Conservation (phyloP, 257 asterid species). For the Cruciata laevipes region DNA sequence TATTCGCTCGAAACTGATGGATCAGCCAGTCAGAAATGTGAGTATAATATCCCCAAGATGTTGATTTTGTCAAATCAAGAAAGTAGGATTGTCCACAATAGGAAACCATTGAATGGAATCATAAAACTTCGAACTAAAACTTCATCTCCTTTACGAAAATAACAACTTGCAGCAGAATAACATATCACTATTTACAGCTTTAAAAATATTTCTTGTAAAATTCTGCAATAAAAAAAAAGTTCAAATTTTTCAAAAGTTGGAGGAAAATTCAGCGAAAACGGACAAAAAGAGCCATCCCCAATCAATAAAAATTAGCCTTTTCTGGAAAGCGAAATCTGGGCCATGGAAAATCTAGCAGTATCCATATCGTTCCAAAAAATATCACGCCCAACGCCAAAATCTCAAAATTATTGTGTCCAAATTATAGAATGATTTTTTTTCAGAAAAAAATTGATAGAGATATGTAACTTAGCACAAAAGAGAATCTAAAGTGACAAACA, state of each 20-base stretch:
- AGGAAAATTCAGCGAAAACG: not conserved
- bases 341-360: slow-evolving; percentile 12
- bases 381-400: too few species aligned
- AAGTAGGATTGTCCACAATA: not conserved
- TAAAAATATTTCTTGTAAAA: not conserved
- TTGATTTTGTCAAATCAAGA: not conserved
- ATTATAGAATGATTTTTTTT: too few species aligned
- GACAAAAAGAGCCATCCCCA: slow-evolving; percentile 10
- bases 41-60: not conserved
- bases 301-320: slow-evolving; percentile 5
- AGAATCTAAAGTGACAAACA: not conserved
- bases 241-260: not conserved
- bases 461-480: not conserved
- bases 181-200: not conserved
- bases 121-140: not conserved
- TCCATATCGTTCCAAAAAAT: slow-evolving; percentile 1
- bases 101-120: not conserved
- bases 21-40: not conserved
- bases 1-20: not conserved
- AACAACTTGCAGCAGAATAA: not conserved
- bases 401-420: too few species aligned
- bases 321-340: slow-evolving; percentile 13
- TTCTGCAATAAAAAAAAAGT: not conserved
- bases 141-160: not conserved
- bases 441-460: too few species aligned